A percentile compares a stretch with the other conserved stretches of the same genome.
phyloP scores from a whole-genome alignment of 257 asterid genomes.

The Solanum infundibuliforme region DNA sequence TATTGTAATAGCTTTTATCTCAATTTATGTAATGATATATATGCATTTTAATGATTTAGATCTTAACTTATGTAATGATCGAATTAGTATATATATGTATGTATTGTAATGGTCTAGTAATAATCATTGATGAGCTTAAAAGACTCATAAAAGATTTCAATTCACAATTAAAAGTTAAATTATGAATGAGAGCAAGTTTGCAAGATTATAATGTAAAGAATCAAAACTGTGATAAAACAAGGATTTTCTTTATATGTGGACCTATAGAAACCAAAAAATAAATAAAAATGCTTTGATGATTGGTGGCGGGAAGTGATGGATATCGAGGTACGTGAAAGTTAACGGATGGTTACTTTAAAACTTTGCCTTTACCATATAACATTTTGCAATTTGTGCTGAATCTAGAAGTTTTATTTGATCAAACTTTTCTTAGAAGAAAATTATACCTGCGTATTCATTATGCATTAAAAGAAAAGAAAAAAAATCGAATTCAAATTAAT shows the following conservation, averaged over 20 bases:
- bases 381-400: not conserved
- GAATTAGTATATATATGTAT: too few species aligned
- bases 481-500: not conserved
- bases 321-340: too few species aligned
- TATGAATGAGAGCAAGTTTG: not conserved
- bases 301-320: too few species aligned
- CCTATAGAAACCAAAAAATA: not conserved
- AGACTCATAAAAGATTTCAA: not conserved
- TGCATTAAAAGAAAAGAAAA: not conserved
- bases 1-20: too few species aligned
- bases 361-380: not conserved
- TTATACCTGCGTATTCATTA: not conserved
- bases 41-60: too few species aligned
- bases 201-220: not conserved
- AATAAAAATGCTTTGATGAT: not conserved
- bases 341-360: not conserved
- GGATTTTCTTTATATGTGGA: not conserved
- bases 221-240: not conserved
- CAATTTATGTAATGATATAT: too few species aligned
- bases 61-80: too few species aligned
- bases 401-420: not conserved
- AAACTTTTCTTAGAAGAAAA: not conserved
- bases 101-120: not conserved
- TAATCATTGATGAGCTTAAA: not conserved
- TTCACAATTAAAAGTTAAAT: not conserved